Conservation (phyloP, 805 yeast species). For the Torulaspora delbrueckii region DNA sequence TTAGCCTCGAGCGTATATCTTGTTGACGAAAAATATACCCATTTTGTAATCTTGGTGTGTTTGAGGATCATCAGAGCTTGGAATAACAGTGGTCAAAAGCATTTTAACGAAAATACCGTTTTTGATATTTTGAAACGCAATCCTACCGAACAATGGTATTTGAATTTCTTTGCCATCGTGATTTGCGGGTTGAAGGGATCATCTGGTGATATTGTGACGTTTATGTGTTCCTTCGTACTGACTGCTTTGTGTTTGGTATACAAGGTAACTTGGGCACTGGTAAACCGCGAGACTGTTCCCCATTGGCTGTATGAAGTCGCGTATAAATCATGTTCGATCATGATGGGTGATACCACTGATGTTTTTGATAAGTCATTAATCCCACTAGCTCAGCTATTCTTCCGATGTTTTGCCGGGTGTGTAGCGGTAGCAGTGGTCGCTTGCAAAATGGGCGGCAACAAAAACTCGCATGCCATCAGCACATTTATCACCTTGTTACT, state of each 20-base stretch:
- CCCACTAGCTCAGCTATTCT: slow-evolving; percentile 37
- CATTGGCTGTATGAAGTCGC: slow-evolving; percentile 26
- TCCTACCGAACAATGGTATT: slow-evolving; percentile 43
- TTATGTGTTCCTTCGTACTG: slow-evolving; percentile 44
- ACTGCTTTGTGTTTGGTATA: slow-evolving; percentile 46
- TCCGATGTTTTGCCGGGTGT: slow-evolving; percentile 32
- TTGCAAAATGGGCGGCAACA: slow-evolving; percentile 11
- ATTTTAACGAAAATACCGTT: slow-evolving; percentile 46
- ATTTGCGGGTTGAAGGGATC: slow-evolving; percentile 23
- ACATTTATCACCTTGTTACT: slow-evolving; percentile 38
- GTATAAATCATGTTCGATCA: slow-evolving; percentile 8
- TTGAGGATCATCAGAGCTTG: slow-evolving; percentile 69
- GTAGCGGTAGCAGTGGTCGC: slow-evolving; percentile 33
- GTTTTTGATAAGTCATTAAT: slow-evolving; percentile 33
- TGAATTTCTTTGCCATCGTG: slow-evolving; percentile 40
- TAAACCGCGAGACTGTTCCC: slow-evolving; percentile 55
- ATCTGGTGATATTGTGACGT: slow-evolving; percentile 35
- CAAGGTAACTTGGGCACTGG: slow-evolving; percentile 49
- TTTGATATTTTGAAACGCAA: slow-evolving; percentile 40
- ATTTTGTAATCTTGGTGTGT: slow-evolving; percentile 27
- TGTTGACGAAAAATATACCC: slow-evolving; percentile 9
- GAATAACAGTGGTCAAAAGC: slow-evolving; percentile 89
- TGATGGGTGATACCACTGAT: slow-evolving; percentile 13
- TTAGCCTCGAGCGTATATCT: slow-evolving; percentile 7
- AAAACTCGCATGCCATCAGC: slow-evolving; percentile 13